These are phyloP conservation scores for Plasmopara viticola DNA, from an alignment of 352 stramenopile species.

Conservation along the genomic window DNA sequence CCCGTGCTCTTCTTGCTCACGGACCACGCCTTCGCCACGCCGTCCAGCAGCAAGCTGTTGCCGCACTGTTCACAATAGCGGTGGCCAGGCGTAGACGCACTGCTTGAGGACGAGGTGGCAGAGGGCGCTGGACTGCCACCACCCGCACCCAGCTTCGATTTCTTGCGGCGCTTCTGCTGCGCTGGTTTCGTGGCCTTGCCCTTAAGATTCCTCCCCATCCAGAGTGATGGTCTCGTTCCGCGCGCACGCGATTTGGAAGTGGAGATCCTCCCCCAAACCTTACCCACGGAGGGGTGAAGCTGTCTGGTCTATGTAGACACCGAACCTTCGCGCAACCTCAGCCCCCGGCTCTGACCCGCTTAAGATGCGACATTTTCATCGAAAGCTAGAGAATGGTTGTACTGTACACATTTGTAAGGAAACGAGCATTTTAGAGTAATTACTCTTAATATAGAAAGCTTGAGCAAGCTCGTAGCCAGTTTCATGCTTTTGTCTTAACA, in stretches of 20 bases:
- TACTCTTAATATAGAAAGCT: no score
- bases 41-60: slow-evolving; percentile 34
- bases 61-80: slow-evolving; percentile 55
- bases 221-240: slow-evolving; percentile 26
- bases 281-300: slow-evolving; percentile 2
- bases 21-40: slow-evolving; percentile 38
- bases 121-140: slow-evolving; percentile 24
- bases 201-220: slow-evolving; percentile 32
- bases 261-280: slow-evolving; percentile 29
- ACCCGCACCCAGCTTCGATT: slow-evolving; percentile 9
- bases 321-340: slow-evolving; percentile 15
- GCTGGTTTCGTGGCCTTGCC: slow-evolving; percentile 19
- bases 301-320: slow-evolving; percentile 3
- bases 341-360: slow-evolving; percentile 3
- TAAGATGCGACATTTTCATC: slow-evolving; percentile 20
- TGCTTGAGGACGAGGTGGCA: slow-evolving; percentile 24
- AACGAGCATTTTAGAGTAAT: background rate
- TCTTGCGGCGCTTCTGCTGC: slow-evolving; percentile 33
- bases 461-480: no score
- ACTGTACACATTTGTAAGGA: background rate
- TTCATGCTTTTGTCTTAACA: no score
- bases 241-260: slow-evolving; percentile 20
- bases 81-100: slow-evolving; percentile 26
- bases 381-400: background rate
- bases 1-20: slow-evolving; percentile 39